These are phyloP conservation scores for Oryza longistaminata DNA, from an alignment of 176 grass and related monocot genomes.

Conservation along the genomic window DNA sequence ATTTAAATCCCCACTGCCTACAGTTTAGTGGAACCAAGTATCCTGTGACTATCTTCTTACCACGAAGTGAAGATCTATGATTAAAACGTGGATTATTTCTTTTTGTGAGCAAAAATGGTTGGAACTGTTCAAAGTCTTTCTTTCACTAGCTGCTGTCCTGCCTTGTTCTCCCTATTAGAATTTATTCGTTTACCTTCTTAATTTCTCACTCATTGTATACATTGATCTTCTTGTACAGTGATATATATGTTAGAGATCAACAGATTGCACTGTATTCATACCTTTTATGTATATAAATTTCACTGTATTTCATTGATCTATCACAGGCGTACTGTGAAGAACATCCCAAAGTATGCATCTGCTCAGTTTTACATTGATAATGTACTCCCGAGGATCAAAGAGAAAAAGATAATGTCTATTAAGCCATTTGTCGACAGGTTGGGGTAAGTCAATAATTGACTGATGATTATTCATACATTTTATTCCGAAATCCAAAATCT, in stretches of 20 bases:
- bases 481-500: neutral
- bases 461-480: neutral
- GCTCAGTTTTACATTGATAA: slow-evolving; percentile 87
- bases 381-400: slow-evolving; percentile 81
- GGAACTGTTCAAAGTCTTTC: neutral
- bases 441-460: slow-evolving; percentile 51
- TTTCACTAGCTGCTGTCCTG: neutral
- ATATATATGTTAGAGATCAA: neutral
- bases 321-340: slow-evolving; percentile 68
- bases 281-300: neutral
- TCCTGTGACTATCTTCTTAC: neutral
- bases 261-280: neutral
- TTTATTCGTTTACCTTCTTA: neutral
- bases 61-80: neutral
- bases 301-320: slow-evolving; percentile 12
- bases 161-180: neutral
- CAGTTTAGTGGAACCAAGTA: neutral
- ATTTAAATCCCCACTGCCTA: neutral
- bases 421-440: slow-evolving; percentile 89
- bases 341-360: slow-evolving; percentile 79
- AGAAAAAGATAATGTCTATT: slow-evolving; percentile 87
- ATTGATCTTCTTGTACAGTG: neutral
- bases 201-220: neutral
- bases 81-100: neutral
- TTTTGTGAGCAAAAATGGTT: neutral